phyloP scores from a whole-genome alignment of 78 protist species.

The Isochrysis galbana region DNA sequence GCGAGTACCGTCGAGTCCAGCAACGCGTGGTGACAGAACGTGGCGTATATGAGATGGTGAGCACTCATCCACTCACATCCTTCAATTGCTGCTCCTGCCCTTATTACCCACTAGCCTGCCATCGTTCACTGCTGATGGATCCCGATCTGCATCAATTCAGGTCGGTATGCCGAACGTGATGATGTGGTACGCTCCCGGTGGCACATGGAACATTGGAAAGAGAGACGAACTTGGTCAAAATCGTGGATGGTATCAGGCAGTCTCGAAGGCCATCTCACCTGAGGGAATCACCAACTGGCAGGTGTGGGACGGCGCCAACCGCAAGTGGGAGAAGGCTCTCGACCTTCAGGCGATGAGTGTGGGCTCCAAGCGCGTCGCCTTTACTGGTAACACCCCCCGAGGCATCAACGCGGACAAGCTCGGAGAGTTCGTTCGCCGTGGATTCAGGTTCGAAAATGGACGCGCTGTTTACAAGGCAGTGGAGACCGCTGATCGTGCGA shows the following conservation, averaged over 20 bases:
- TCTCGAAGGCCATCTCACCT: constrained; percentile 1
- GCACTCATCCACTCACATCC: too few species aligned
- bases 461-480: neutral
- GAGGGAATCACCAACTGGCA: constrained; percentile 15
- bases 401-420: constrained; percentile 10
- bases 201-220: constrained; percentile 12
- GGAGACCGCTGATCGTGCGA: neutral
- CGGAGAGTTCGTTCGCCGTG: neutral
- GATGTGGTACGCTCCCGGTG: constrained; percentile 18
- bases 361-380: constrained; percentile 1
- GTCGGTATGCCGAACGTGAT: constrained; percentile 2
- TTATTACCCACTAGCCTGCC: too few species aligned
- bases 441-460: neutral
- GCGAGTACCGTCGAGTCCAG: constrained; percentile 16
- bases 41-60: constrained; percentile 14
- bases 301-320: constrained; percentile 19
- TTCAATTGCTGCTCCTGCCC: too few species aligned
- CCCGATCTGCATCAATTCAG: too few species aligned
- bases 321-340: neutral
- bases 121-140: too few species aligned
- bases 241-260: constrained; percentile 4
- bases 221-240: neutral
- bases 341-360: neutral
- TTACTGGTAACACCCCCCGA: neutral
- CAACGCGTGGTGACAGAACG: constrained; percentile 1